Evolutionary conservation across 768 basidiomycete genomes (phyloP).

Genomic region (Daedalea quercina): DNA sequence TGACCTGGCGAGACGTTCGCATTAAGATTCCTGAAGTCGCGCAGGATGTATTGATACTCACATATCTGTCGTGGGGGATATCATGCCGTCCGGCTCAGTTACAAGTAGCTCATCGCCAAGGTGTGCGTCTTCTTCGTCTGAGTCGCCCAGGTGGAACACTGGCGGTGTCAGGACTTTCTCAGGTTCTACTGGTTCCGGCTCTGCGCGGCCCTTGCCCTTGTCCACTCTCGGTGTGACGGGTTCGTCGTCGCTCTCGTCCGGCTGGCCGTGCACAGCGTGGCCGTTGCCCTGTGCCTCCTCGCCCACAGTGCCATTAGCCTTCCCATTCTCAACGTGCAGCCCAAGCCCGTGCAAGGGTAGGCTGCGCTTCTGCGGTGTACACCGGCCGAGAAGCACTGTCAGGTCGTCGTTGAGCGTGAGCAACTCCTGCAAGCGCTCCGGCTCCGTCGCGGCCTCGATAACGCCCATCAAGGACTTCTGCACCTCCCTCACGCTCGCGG

Average conservation of each 20-base stretch:
- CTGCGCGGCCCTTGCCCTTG: slow-evolving; percentile 73
- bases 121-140: slow-evolving; percentile 35
- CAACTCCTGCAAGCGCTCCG: slow-evolving; percentile 57
- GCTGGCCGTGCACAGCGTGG: slow-evolving; percentile 3
- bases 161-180: slow-evolving; percentile 72
- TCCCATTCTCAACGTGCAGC: slow-evolving; percentile 7
- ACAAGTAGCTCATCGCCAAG: slow-evolving; percentile 20
- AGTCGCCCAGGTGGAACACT: slow-evolving; percentile 23
- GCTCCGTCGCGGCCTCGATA: slow-evolving; percentile 53
- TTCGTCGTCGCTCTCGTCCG: slow-evolving; percentile 22
- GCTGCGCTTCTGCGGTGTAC: slow-evolving; percentile 8
- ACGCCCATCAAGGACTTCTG: slow-evolving; percentile 43
- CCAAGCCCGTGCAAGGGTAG: slow-evolving; percentile 13
- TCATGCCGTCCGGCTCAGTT: slow-evolving; percentile 11
- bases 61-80: slow-evolving; percentile 41
- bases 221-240: slow-evolving; percentile 61
- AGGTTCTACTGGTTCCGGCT: slow-evolving; percentile 58
- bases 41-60: slow-evolving; percentile 23
- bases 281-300: not conserved
- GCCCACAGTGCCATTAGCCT: not conserved
- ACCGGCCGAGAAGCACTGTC: slow-evolving; percentile 43
- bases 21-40: not conserved
- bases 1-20: slow-evolving; percentile 37
- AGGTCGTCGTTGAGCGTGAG: slow-evolving; percentile 70
- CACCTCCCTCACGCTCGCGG: slow-evolving; percentile 45